These are phyloP conservation scores for Liquidambar formosana DNA, from an alignment of 164 flowering plant species.

Conservation along the genomic window DNA sequence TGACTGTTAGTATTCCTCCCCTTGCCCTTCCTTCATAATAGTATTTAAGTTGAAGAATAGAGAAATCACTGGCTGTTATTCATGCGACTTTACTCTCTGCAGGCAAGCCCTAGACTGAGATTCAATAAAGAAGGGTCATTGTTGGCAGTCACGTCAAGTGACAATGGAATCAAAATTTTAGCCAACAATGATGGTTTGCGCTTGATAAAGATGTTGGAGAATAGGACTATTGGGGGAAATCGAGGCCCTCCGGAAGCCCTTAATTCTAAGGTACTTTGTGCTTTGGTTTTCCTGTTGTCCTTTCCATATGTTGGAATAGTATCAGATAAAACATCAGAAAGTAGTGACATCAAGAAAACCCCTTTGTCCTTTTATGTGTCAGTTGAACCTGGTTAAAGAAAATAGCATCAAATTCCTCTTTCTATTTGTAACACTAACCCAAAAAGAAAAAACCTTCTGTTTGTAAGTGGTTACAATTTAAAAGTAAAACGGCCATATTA, in stretches of 20 bases:
- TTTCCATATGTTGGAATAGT: neutral
- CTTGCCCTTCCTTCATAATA: neutral
- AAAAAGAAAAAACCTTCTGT: too few relatives aligned
- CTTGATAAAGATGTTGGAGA: constrained; percentile 44
- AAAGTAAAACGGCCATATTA: neutral
- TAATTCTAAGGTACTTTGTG: constrained; percentile 39
- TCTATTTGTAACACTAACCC: too few relatives aligned
- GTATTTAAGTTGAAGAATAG: neutral
- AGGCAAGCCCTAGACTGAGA: constrained; percentile 55
- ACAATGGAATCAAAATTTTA: constrained; percentile 56
- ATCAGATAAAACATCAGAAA: neutral
- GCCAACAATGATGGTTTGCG: constrained; percentile 52
- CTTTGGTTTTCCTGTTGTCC: neutral
- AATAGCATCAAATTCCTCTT: neutral
- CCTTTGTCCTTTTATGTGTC: neutral
- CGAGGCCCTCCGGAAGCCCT: constrained; percentile 45
- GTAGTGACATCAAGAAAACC: neutral
- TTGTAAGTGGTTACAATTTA: neutral
- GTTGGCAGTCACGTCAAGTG: constrained; percentile 54
- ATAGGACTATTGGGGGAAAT: constrained; percentile 37
- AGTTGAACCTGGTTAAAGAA: neutral
- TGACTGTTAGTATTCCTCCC: constrained; percentile 32
- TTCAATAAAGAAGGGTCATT: constrained; percentile 62
- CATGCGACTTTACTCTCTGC: constrained; percentile 12
- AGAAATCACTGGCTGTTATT: neutral